Evolutionary conservation across 768 basidiomycete genomes (phyloP), one percentile per base, ranked within the genome.

Genomic region (Coprinellus micaceus): DNA sequence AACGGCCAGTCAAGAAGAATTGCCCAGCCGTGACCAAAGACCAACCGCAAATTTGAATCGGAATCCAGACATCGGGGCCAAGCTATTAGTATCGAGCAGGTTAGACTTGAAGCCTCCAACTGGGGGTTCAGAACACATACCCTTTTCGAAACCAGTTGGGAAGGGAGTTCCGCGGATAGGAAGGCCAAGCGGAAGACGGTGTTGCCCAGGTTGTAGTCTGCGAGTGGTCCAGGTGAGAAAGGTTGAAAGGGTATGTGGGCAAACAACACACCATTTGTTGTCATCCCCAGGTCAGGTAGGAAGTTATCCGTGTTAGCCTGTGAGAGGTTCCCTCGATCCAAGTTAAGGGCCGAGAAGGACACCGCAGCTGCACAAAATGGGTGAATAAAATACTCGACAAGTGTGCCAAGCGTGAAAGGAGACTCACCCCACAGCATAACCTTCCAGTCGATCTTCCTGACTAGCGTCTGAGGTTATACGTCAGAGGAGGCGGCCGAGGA

Each of bases 31-130:
- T 77, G 4, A 84, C 75, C 41, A 82, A 64, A 15, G 79, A 78
- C 81, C 81, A 83, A 17, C 76, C 58, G 53, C 77, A 79, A 69
- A 83, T 81, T 63, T 84, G 82, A 1, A 73, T 77, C 3, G 82
- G 82, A 66, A 84, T 83, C 82, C 82, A 85, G 25, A 80, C 76
- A 65, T 86, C 84, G 2, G 84, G 83, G 2, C 84, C 84, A 37
- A 83, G 58, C 79, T 82, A 46, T 13, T 13, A 5, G 19, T 13
- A 21, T 9, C n/a, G n/a, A n/a, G 4, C 25, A 43, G 11, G n/a
- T 11, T 22, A 1, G 13, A 37, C 7, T 21, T 40, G n/a, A 37
- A 26, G n/a, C 13, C 44, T 46, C 6, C 13, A 19, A 22, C 33
- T 1, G n/a, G 41, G 9, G 21, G 44, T 9, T 19, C 17, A 24